phyloP scores from a whole-genome alignment of 164 flowering plant genomes.

The Kalanchoe fedtschenkoi region DNA sequence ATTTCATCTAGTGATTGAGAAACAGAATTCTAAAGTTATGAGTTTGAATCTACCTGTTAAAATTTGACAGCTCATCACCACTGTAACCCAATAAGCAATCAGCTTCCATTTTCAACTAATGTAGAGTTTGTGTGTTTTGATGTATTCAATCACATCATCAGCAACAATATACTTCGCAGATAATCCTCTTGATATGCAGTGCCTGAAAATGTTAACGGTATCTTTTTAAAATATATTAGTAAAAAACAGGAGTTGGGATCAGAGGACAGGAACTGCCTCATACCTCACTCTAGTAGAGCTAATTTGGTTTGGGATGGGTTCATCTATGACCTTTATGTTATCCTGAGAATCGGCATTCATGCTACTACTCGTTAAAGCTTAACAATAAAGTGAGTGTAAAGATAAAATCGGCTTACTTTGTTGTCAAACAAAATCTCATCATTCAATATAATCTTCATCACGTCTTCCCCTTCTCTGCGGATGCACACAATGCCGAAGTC shows the following conservation, averaged over 20 bases:
- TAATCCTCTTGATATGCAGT: conserved; percentile 57
- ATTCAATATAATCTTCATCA: conserved; percentile 41
- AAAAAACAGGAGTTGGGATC: background rate
- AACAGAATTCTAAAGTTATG: too few species aligned
- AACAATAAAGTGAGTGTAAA: background rate
- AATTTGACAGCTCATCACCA: too few species aligned
- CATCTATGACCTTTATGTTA: conserved; percentile 72
- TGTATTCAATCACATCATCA: conserved; percentile 69
- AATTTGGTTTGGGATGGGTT: conserved; percentile 71
- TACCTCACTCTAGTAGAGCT: conserved; percentile 87
- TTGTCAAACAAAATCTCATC: conserved; percentile 54
- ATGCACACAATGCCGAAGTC: conserved; percentile 86
- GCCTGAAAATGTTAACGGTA: conserved; percentile 29
- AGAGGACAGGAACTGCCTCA: background rate
- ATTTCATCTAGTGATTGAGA: too few species aligned
- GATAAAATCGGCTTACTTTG: conserved; percentile 29
- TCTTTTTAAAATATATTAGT: background rate
- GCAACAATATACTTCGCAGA: conserved; percentile 60
- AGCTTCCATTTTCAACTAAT: conserved; percentile 8
- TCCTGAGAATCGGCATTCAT: conserved; percentile 28
- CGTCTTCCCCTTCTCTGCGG: conserved; percentile 75
- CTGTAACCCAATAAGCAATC: background rate
- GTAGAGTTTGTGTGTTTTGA: conserved; percentile 40
- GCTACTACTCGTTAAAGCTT: background rate
- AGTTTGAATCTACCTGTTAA: too few species aligned